Base-by-base conservation (phyloP, 2,329 filamentous ascomycete species). In the Talaromyces sp. region DNA sequence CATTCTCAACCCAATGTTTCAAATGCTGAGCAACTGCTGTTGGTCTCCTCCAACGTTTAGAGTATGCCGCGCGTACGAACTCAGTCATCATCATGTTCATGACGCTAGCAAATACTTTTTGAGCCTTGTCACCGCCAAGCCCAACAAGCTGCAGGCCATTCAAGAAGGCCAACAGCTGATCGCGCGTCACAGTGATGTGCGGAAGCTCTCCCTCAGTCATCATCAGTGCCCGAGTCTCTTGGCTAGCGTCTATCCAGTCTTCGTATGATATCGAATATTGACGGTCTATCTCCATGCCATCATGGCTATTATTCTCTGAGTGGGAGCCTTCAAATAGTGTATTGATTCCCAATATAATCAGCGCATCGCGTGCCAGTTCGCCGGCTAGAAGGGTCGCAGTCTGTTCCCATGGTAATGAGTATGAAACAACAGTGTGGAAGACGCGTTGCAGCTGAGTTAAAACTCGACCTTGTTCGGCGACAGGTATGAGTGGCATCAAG, bases 71-170 rank as follows among this genome's bases (percentile, higher is more conserved):
- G 27, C 74, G 74, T 19, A 86, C 77, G 58, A 83, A 83, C 11
- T 80, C 76, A 37, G 80, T 80, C 58, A 87, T 73, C 57, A 85
- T 70, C 32, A 78, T 75, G 62, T 84, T 78, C 75, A 86, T 81
- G 2, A 84, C 81, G 49, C 76, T 73, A 2, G 83, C 84, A 57
- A 86, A 81, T 7, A 83, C 78, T 52, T 80, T 79, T 61, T 86
- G 81, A 4, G 79, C 77, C 41, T 74, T 75, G 36, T 79, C 77
- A 29, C 78, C 79, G 10, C 82, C 83, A 20, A 86, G 70, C 0
- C 83, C 83, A 14, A 84, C 77, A 16, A 76, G 70, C 52, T 82
- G 75, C 19, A 85, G 65, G 6, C 70, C 71, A 37, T 72, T 70
- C 14, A 82, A 64, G 11, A 82, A 65, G 19, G 65, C 57, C 19